Percentiles rank a stretch among this genome's conserved stretches.
These are phyloP conservation scores for Neonectria neomacrospora DNA, from an alignment of 2,329 filamentous ascomycete species.

Conservation along the genomic window DNA sequence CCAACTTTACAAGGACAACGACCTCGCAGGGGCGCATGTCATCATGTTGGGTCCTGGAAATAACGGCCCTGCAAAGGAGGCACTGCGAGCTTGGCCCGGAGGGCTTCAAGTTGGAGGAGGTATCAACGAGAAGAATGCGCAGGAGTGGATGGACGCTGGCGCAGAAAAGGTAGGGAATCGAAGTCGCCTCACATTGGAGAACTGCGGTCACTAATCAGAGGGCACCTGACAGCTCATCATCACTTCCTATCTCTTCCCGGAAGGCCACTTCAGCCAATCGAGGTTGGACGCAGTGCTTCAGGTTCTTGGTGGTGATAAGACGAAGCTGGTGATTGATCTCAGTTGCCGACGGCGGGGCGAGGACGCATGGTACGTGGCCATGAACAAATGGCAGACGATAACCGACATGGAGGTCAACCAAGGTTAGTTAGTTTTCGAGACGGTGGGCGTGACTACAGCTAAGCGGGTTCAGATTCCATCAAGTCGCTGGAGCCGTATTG, in stretches of 20 bases:
- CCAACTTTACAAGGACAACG: constrained; percentile 79
- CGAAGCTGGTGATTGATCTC: constrained; percentile 91
- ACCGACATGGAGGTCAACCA: constrained; percentile 94
- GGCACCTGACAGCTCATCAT: constrained; percentile 81
- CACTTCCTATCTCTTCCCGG: constrained; percentile 93
- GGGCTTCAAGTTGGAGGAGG: constrained; percentile 94
- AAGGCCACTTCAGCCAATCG: constrained; percentile 81
- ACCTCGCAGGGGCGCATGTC: constrained; percentile 84
- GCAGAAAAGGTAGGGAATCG: constrained; percentile 79
- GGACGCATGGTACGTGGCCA: constrained; percentile 92
- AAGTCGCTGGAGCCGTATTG: constrained; percentile 86
- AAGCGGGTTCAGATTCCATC: constrained; percentile 74
- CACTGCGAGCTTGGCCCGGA: constrained; percentile 80
- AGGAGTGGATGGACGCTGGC: constrained; percentile 85
- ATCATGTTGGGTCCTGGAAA: constrained; percentile 97
- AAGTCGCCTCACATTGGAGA: constrained; percentile 19
- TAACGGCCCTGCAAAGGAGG: constrained; percentile 79
- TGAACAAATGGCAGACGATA: constrained; percentile 99
- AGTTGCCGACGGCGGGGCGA: constrained; percentile 82
- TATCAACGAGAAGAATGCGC: constrained; percentile 86
- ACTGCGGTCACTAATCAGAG: constrained; percentile 4
- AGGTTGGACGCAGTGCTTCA: constrained; percentile 79
- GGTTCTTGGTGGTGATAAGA: constrained; percentile 77
- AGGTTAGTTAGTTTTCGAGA: constrained; percentile 68
- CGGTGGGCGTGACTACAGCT: constrained; percentile 22